Base-by-base conservation (phyloP, 2,329 filamentous ascomycete genomes). In the Laburnicola sp. region DNA sequence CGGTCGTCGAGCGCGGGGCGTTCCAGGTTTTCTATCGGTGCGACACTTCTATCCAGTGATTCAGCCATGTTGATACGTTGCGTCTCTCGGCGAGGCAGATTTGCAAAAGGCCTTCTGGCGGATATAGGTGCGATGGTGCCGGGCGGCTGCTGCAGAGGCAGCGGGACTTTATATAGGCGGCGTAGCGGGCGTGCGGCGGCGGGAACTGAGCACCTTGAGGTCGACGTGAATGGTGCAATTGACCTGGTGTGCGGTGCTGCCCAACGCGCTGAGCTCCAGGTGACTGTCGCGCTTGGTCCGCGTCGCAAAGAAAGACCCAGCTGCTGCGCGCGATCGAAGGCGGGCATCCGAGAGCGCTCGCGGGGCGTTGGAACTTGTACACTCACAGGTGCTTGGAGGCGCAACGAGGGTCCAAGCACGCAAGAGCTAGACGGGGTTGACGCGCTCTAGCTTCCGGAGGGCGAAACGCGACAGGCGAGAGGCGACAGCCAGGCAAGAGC, bases 1-100 rank as follows among this genome's bases (percentile, higher is more conserved):
- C 93, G 85, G 72, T 96, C 86, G 74, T 97, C 93, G 48, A 95
- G 81, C 59, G 86, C 85, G 4, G 91, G 90, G 66, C 89, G 91
- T 77, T 96, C 89, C 48, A 96, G 78, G 40, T 80, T 74, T 66
- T 95, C 88, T 41, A 80, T 71, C 25, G 74, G 59, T 41, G 59
- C 44, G 9, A 59, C 63, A 48, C 61, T 62, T 45, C 64, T 53
- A 37, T 58, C 60, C 38, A 72, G 51, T 45, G 60, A 40, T 56
- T 69, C 66, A 31, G 45, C 56, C 70, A 72, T 72, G n/a, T 32
- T 65, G 50, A 30, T 45, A 45, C 51, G 27, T 49, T 57, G 38
- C 31, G 53, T 38, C 39, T 38, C 44, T 48, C 39, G 51, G 30
- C 37, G 49, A 53, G 21, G 35, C 34, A 42, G 54, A 28, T 30